Evolutionary conservation across 495 filamentous ascomycete species (phyloP).

Genomic region (Talaromyces liani): DNA sequence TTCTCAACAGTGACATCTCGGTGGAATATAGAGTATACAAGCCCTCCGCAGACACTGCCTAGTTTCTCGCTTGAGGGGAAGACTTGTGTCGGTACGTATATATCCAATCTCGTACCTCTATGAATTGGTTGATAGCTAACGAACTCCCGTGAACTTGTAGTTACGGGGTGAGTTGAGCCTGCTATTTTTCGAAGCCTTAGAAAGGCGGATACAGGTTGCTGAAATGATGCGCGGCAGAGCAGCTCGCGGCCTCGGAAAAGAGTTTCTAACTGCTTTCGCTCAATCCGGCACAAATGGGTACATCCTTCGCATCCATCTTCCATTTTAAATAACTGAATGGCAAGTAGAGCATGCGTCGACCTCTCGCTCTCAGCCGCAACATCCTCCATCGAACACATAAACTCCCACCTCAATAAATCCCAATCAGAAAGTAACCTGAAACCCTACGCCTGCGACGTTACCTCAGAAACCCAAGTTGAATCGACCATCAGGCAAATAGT

Average conservation of each 20-base stretch:
- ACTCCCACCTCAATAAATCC: conserved; percentile 13
- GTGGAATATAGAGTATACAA: not conserved
- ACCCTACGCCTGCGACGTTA: conserved; percentile 53
- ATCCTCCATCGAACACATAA: conserved; percentile 43
- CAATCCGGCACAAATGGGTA: conserved; percentile 17
- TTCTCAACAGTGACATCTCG: not conserved
- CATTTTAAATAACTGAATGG: not conserved
- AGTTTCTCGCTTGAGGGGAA: conserved; percentile 22
- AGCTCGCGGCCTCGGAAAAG: conserved; percentile 20
- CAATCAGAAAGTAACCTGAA: conserved; percentile 41
- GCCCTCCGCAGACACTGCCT: conserved; percentile 11
- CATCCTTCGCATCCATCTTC: not conserved
- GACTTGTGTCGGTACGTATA: conserved; percentile 16
- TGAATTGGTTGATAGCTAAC: not conserved
- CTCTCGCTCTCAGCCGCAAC: conserved; percentile 13
- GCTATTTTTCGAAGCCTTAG: not conserved
- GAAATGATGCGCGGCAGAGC: conserved; percentile 4
- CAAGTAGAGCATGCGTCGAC: conserved; percentile 14
- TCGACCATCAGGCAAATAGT: conserved; percentile 44
- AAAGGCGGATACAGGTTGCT: not conserved
- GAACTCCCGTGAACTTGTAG: not conserved
- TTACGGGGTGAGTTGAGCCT: conserved; percentile 13
- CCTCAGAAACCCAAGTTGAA: conserved; percentile 42
- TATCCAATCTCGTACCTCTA: not conserved
- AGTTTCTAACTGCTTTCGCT: conserved; percentile 21